phyloP scores from a whole-genome alignment of 345 rosid genomes.

The Lenwebbia sp. region DNA sequence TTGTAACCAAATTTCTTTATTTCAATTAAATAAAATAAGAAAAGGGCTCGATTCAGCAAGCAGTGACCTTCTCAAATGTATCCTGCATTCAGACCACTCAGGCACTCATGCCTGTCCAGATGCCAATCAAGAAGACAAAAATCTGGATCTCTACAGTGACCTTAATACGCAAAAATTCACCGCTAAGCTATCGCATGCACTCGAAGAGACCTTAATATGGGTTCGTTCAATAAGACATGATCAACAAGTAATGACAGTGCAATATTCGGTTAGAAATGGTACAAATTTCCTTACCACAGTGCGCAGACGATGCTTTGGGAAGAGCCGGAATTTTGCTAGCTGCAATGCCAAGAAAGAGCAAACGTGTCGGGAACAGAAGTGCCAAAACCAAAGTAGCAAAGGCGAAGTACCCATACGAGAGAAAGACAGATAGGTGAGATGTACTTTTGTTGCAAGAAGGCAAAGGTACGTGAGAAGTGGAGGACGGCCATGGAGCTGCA shows the following conservation, averaged over 20 bases:
- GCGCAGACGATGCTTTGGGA: constrained; percentile 40
- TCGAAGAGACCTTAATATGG: background rate
- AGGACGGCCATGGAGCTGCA: constrained; percentile 48
- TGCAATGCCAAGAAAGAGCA: constrained; percentile 8
- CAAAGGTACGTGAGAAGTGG: constrained; percentile 15
- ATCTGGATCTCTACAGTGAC: background rate
- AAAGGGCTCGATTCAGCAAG: background rate
- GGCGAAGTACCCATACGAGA: background rate
- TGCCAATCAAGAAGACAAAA: background rate
- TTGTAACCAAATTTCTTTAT: background rate
- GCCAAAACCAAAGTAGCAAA: background rate
- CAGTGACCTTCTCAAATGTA: background rate
- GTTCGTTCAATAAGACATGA: background rate
- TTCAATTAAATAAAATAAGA: background rate
- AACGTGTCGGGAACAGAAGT: background rate
- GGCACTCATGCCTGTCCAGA: background rate
- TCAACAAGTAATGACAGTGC: background rate
- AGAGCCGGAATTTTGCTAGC: constrained; percentile 43
- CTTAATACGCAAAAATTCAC: background rate
- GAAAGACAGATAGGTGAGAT: background rate
- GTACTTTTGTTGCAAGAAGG: constrained; percentile 49
- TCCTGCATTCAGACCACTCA: background rate
- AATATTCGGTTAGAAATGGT: background rate
- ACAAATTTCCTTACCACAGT: constrained; percentile 14
- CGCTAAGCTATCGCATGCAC: background rate